These are phyloP conservation scores for Daedalea quercina DNA, from an alignment of 768 basidiomycete genomes.

Conservation along the genomic window DNA sequence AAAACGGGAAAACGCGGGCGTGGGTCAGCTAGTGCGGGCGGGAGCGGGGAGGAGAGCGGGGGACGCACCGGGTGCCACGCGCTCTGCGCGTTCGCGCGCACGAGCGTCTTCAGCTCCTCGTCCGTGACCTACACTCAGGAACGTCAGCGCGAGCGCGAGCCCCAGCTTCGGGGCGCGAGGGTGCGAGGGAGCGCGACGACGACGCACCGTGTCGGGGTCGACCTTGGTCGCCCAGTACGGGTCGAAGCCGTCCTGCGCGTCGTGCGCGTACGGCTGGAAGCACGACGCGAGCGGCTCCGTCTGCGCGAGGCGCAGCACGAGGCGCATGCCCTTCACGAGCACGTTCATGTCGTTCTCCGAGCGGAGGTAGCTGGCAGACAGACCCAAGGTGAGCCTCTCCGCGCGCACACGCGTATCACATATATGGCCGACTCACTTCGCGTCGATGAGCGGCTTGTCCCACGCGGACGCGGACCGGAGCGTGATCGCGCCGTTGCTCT, in stretches of 20 bases:
- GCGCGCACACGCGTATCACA: too few relatives aligned
- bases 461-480: slow-evolving; percentile 16
- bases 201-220: slow-evolving; percentile 9
- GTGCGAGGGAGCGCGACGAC: too few relatives aligned
- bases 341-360: slow-evolving; percentile 10
- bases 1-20: neutral
- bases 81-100: slow-evolving; percentile 9
- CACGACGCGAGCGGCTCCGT: slow-evolving; percentile 8
- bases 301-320: slow-evolving; percentile 4
- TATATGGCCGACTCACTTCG: slow-evolving; percentile 18
- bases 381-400: neutral
- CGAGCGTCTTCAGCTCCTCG: slow-evolving; percentile 14
- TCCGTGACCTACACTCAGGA: slow-evolving; percentile 19
- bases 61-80: slow-evolving; percentile 20
- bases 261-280: neutral
- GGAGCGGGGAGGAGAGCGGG: neutral
- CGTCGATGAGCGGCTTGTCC: slow-evolving; percentile 21
- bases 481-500: slow-evolving; percentile 13
- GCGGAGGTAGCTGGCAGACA: slow-evolving; percentile 8
- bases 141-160: slow-evolving; percentile 35
- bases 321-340: slow-evolving; percentile 2
- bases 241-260: neutral
- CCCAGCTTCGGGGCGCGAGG: slow-evolving; percentile 22
- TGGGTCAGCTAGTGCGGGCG: neutral
- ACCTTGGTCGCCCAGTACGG: slow-evolving; percentile 11